These are phyloP conservation scores for Hypoxylon sp. DNA, from an alignment of 2,329 filamentous ascomycete species.

Conservation along the genomic window DNA sequence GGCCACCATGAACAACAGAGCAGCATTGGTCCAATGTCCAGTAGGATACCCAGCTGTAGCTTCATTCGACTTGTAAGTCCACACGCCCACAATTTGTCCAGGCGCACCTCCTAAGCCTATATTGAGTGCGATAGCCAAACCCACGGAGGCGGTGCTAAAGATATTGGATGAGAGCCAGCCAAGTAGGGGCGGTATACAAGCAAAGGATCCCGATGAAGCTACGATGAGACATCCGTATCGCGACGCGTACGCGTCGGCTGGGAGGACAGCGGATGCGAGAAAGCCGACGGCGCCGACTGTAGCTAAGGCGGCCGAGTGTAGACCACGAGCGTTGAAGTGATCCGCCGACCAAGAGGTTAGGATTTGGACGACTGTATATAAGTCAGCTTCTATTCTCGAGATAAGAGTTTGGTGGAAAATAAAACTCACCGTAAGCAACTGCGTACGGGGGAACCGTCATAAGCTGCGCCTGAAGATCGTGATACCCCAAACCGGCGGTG, in stretches of 20 bases:
- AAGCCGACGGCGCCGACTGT: slow-evolving; percentile 58
- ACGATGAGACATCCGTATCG: slow-evolving; percentile 75
- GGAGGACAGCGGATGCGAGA: slow-evolving; percentile 68
- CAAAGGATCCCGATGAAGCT: slow-evolving; percentile 70
- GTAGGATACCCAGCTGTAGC: slow-evolving; percentile 68
- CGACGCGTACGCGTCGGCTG: slow-evolving; percentile 62
- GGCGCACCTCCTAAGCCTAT: slow-evolving; percentile 70
- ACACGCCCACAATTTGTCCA: slow-evolving; percentile 75
- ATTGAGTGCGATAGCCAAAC: slow-evolving; percentile 74
- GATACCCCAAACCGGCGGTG: slow-evolving; percentile 52
- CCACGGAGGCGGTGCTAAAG: slow-evolving; percentile 68
- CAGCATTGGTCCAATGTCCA: slow-evolving; percentile 73
- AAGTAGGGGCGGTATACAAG: slow-evolving; percentile 72
- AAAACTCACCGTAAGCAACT: slow-evolving; percentile 50
- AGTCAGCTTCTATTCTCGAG: not conserved
- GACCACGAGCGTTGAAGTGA: slow-evolving; percentile 61
- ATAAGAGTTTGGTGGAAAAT: too few species aligned
- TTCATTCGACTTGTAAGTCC: slow-evolving; percentile 74
- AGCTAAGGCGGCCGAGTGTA: slow-evolving; percentile 53
- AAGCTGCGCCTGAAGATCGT: slow-evolving; percentile 61
- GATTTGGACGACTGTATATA: slow-evolving; percentile 42
- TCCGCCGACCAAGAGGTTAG: slow-evolving; percentile 68
- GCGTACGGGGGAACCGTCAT: slow-evolving; percentile 73
- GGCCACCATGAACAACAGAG: slow-evolving; percentile 65
- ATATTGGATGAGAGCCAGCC: slow-evolving; percentile 74